These are phyloP conservation scores for Cutaneotrichosporon cyanovorans DNA, from an alignment of 1,284 basidiomycete species.

Conservation along the genomic window DNA sequence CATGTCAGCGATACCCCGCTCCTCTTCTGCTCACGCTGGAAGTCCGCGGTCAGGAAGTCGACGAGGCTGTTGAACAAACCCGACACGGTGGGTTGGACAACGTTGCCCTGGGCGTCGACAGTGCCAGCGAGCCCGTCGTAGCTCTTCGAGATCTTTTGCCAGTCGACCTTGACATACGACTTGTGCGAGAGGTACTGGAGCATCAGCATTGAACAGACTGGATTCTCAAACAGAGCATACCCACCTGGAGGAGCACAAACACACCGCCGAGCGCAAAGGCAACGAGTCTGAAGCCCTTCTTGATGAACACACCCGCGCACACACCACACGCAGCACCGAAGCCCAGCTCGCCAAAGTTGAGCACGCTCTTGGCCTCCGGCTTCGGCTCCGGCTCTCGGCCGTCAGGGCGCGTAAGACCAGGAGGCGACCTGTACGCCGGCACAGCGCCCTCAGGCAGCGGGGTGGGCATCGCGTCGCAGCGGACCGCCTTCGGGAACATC, in stretches of 20 bases:
- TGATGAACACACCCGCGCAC: constrained; percentile 86
- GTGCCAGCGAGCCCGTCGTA: constrained; percentile 71
- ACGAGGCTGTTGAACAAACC: constrained; percentile 66
- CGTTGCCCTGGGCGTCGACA: constrained; percentile 53
- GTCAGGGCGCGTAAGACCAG: background rate
- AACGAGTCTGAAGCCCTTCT: constrained; percentile 77
- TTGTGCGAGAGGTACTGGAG: constrained; percentile 67
- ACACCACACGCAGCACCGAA: constrained; percentile 83
- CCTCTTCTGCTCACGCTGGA: constrained; percentile 56
- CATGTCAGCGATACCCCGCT: background rate
- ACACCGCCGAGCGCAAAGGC: constrained; percentile 79
- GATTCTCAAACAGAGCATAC: background rate
- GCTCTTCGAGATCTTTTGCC: constrained; percentile 52
- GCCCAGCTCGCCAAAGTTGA: constrained; percentile 71
- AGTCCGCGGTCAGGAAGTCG: constrained; percentile 85
- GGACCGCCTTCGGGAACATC: constrained; percentile 8
- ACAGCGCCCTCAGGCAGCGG: background rate
- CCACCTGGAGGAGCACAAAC: constrained; percentile 79
- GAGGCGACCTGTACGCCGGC: background rate
- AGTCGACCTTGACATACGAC: constrained; percentile 70
- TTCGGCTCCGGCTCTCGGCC: constrained; percentile 1
- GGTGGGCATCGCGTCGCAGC: constrained; percentile 6
- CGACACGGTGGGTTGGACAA: constrained; percentile 55
- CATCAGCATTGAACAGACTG: constrained; percentile 1
- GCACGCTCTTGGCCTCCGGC: constrained; percentile 51